Conservation (phyloP, 495 filamentous ascomycete genomes). For the Penicillium fimorum region DNA sequence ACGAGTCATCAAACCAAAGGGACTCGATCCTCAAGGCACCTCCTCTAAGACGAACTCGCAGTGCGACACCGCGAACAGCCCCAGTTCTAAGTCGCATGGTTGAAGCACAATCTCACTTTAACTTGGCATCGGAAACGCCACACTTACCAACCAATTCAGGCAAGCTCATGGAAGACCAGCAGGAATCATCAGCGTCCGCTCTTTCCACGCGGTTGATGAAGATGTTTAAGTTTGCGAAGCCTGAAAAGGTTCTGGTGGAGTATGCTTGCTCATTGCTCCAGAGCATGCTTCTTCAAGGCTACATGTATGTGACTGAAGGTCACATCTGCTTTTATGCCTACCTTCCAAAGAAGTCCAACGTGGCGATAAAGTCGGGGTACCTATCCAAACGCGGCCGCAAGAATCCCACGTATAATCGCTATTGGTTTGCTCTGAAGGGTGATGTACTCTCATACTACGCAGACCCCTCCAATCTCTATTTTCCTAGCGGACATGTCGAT, state of each 20-base stretch:
- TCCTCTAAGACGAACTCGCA: slow-evolving; percentile 32
- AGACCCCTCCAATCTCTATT: slow-evolving; percentile 82
- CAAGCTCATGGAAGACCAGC: slow-evolving; percentile 21
- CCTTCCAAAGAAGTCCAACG: slow-evolving; percentile 81
- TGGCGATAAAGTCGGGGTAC: slow-evolving; percentile 82
- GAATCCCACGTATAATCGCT: slow-evolving; percentile 86
- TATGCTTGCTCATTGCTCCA: slow-evolving; percentile 94
- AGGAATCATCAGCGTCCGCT: slow-evolving; percentile 30
- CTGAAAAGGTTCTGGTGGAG: slow-evolving; percentile 85
- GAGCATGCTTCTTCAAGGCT: slow-evolving; percentile 88
- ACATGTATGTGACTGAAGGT: slow-evolving; percentile 91
- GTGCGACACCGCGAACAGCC: slow-evolving; percentile 52
- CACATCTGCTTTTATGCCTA: slow-evolving; percentile 99
- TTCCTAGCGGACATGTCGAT: slow-evolving; percentile 89
- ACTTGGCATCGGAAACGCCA: slow-evolving; percentile 30
- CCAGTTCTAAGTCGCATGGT: slow-evolving; percentile 81
- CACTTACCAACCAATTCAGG: slow-evolving; percentile 19
- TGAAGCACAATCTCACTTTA: slow-evolving; percentile 71
- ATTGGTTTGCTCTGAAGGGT: slow-evolving; percentile 95
- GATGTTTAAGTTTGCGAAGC: slow-evolving; percentile 81
- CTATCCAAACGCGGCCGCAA: slow-evolving; percentile 85
- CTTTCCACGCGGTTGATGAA: slow-evolving; percentile 74
- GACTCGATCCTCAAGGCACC: slow-evolving; percentile 19
- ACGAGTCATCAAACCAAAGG: slow-evolving; percentile 22
- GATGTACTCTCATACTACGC: slow-evolving; percentile 94